Evolutionary conservation across 306 rosid genomes (phyloP), one percentile per base, ranked within the genome.

Genomic region (Hippophae tibetana): DNA sequence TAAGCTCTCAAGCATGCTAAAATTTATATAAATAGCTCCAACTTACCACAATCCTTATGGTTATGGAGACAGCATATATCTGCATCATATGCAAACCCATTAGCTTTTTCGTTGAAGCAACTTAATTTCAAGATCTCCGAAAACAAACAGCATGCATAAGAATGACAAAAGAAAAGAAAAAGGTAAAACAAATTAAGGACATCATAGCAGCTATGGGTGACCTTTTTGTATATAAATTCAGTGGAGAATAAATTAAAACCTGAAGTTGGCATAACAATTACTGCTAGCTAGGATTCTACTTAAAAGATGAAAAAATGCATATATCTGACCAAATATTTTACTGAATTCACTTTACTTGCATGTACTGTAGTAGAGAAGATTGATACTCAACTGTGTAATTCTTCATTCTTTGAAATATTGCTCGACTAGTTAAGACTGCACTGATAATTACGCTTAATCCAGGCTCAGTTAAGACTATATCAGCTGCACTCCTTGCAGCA

Each of bases 51-150:
- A 85, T 88, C 76, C 96, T 81, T 47, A 88, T 80, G 62, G 96
- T 88, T 69, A 88, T 88, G 69, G 96, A 88, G 72, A 88, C 94
- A 6, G 94, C 96, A 73, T 88, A 88, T 68, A 88, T 84, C 94
- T 88, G 86, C 77, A 64, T 47, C 60, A 51, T 40, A 49, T 8
- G 59, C 5, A 23, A 38, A 43, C 1, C 47, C 10, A 56, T 69
- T 57, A 79, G 61, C 59, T 65, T 64, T 38, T 40, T 56, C 43
- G 58, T 52, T 3, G 6, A 66, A 69, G 27, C n/a, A 64, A 61
- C 23, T 18, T 18, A 18, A 18, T 18, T 18, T 18, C 23, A 18
- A 18, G 23, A 56, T 57, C 11, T 46, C 43, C 42, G 44, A 59
- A 41, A 12, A 43, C 44, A 41, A 47, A 31, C 38, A 31, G 38